Conservation (phyloP, 495 filamentous ascomycete species). For the Penicillium verhagenii region DNA sequence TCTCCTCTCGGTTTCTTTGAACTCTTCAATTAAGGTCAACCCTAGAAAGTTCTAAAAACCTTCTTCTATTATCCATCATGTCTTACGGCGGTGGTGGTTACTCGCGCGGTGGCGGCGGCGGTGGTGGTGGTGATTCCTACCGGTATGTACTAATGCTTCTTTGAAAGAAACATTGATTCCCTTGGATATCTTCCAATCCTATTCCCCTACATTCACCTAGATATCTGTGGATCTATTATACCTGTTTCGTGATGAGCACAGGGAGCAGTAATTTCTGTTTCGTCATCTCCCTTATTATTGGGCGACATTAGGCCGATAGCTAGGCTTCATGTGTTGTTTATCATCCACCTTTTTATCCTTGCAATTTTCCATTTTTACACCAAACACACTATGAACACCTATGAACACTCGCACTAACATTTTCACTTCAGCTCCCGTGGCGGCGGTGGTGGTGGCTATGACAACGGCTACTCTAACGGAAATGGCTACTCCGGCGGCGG, state of each 20-base stretch:
- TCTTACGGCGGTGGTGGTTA: slow-evolving; percentile 77
- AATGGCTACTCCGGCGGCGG: slow-evolving; percentile 42
- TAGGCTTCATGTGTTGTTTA: neutral
- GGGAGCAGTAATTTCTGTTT: too few species aligned
- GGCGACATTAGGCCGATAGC: slow-evolving; percentile 6
- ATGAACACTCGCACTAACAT: slow-evolving; percentile 18
- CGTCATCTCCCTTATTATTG: neutral
- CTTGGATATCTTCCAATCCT: slow-evolving; percentile 13
- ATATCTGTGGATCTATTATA: neutral
- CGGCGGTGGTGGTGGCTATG: slow-evolving; percentile 40
- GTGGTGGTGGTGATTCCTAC: slow-evolving; percentile 38
- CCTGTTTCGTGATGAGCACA: neutral
- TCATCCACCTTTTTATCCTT: neutral
- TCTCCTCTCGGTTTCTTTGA: slow-evolving; percentile 22
- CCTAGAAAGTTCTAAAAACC: slow-evolving; percentile 7
- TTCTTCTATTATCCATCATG: slow-evolving; percentile 46
- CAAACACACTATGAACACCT: too few species aligned
- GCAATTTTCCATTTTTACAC: neutral
- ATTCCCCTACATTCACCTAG: neutral
- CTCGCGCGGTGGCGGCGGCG: slow-evolving; percentile 27
- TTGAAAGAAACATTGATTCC: neutral
- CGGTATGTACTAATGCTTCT: slow-evolving; percentile 35
- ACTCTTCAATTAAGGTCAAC: slow-evolving; percentile 24
- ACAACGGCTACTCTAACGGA: slow-evolving; percentile 52
- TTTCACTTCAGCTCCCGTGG: slow-evolving; percentile 37